Base-by-base conservation (phyloP, 805 yeast species). In the Pichia scutulata region DNA sequence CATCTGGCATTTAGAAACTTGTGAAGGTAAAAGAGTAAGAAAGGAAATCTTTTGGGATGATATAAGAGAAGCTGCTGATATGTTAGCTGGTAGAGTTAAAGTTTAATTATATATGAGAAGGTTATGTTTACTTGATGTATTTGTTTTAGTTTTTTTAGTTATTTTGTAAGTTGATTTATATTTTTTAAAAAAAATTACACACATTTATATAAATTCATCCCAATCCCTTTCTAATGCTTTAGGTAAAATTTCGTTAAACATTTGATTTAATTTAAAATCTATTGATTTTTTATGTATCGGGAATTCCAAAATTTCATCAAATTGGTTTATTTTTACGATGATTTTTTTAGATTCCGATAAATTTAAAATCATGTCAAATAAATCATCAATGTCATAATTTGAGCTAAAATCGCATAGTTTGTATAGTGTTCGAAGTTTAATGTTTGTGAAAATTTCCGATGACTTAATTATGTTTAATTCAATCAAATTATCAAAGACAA, bases 1-100 rank as follows among this genome's bases (percentile, higher is more conserved):
- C 52, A 74, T 92, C 57, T 90, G 86, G 70, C 95, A 90, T 64
- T 84, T 73, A 63, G 98, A 93, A 69, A 89, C 98, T 18, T 89
- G 87, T 59, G 66, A 86, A 37, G 73, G 70, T 22, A 79, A 73
- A 67, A 84, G 99, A 74, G 83, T 93, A 79, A 96, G 98, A 60
- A 89, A 87, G 73, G 70, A 74, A 51, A 83, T 89, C 46, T 89
- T 86, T 69, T 93, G 99, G 99, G 73, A 75, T 45, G 74, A 74
- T 28, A 72, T 83, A 47, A 77, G 95, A 62, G 84, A 82, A 46
- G 78, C 87, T 63, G 86, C 92, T 51, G 96, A 89, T 71, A 83
- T 82, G 69, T 73, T 92, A 65, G 95, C 85, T 40, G 93, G 92
- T 39, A 80, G 95, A 68, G 75, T 64, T 14, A 62, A 56, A 26